Evolutionary conservation across 2,329 filamentous ascomycete species (phyloP).

Genomic region (Diaporthe sp.): DNA sequence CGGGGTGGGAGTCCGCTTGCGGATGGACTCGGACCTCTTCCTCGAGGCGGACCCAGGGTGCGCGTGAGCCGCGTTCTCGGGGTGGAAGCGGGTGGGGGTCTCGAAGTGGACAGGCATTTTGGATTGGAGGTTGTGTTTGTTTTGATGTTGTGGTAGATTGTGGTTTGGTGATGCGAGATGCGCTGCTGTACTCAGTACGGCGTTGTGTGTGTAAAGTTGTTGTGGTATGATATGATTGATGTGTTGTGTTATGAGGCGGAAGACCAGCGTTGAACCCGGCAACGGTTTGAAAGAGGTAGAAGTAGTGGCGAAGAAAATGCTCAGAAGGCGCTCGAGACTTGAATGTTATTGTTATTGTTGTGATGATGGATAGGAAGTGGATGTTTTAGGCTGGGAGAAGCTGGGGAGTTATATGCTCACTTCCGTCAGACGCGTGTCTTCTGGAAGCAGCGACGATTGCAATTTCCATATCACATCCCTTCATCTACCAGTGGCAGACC

Average conservation of each 20-base stretch:
- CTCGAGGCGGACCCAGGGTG: constrained; percentile 34
- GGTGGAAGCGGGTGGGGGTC: constrained; percentile 39
- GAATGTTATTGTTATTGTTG: constrained; percentile 19
- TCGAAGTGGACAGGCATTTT: constrained; percentile 41
- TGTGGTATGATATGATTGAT: not conserved
- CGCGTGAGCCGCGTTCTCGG: constrained; percentile 36
- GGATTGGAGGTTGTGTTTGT: not conserved
- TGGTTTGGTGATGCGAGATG: not conserved
- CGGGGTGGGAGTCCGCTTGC: constrained; percentile 36
- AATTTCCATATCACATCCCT: constrained; percentile 28
- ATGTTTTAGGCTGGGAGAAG: not conserved
- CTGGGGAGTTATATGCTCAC: constrained; percentile 18
- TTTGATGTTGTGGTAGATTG: not conserved
- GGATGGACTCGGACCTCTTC: constrained; percentile 34
- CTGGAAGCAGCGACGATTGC: not conserved
- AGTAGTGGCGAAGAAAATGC: not conserved
- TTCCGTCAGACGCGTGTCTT: constrained; percentile 11
- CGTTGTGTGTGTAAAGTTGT: not conserved
- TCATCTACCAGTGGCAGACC: constrained; percentile 10
- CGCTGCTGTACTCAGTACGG: constrained; percentile 10
- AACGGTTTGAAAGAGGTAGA: constrained; percentile 18
- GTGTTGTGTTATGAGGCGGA: not conserved
- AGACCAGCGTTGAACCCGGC: constrained; percentile 35
- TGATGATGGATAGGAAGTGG: not conserved
- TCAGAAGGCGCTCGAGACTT: not conserved